Base-by-base conservation (phyloP, 2,329 filamentous ascomycete genomes). In the Talaromyces verruculosus region DNA sequence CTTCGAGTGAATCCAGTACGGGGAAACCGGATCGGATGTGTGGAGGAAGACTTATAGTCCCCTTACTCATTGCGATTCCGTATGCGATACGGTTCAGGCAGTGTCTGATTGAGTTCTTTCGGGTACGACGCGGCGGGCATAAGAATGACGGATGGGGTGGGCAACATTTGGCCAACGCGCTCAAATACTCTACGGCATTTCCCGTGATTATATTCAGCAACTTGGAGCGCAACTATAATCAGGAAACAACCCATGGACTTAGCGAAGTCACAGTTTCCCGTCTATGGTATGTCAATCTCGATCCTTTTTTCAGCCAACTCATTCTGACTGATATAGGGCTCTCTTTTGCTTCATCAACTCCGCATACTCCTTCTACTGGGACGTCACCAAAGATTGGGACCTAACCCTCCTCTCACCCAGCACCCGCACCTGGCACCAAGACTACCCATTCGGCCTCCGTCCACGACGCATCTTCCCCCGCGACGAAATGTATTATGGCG, bases 341-440 rank as follows among this genome's bases (percentile, higher is more conserved):
- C 79, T 85, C 41, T 90, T 90, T 51, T 90, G 92, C 35, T 81
- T 92, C 39, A 75, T 95, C 72, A 97, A 99, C 78, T 96, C 92
- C 15, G 83, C 91, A 53, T 99, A 97, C 80, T 93, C 91, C n/a
- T 98, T 98, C 82, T 99, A 95, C 83, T 99, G 95, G 95, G 95
- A 99, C 73, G 88, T 98, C 35, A 85, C 92, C 64, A 95, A 93
- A 81, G 95, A 99, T 82, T 99, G 95, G 95, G 95, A 98, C 75
- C 84, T 99, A 68, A 91, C 90, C 0, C 84, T 98, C 15, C 91
- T 98, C 74, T 87, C 89, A 2, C 76, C 83, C 1, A 76, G 81
- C 68, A 86, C 89, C 68, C 57, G 62, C 35, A 17, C 60, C 61
- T 51, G 65, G 57, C 65, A 53, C 17, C 65, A 58, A 1, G 87